phyloP scores from a whole-genome alignment of 2,329 filamentous ascomycete genomes.

The Akanthomyces muscarius region DNA sequence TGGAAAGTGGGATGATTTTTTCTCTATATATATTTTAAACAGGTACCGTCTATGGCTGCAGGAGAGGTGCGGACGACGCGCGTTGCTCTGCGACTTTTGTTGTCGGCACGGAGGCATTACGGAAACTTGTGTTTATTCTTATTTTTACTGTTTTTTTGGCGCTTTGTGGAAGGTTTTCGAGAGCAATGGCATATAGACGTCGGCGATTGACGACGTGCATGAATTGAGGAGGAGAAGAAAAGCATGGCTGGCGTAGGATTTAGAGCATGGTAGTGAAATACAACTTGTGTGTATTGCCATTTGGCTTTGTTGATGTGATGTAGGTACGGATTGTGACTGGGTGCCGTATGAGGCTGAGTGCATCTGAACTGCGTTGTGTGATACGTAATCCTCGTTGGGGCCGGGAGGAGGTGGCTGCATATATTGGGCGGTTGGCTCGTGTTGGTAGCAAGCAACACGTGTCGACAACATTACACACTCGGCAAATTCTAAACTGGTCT shows the following conservation, averaged over 20 bases:
- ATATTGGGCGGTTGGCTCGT: too few relatives aligned
- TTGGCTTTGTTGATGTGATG: background rate
- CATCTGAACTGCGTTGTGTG: too few relatives aligned
- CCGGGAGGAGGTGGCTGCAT: too few relatives aligned
- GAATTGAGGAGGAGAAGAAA: conserved; percentile 7
- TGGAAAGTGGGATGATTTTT: conserved; percentile 1
- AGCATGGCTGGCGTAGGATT: conserved; percentile 12
- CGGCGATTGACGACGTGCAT: background rate
- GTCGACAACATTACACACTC: too few relatives aligned
- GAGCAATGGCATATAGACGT: conserved; percentile 5
- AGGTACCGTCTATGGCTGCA: background rate
- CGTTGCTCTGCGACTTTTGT: background rate
- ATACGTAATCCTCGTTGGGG: too few relatives aligned
- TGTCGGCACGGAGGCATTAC: background rate
- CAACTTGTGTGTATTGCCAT: background rate
- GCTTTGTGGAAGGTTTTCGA: conserved; percentile 6
- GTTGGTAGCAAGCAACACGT: too few relatives aligned
- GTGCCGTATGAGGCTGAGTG: too few relatives aligned
- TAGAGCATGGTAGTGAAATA: conserved; percentile 12
- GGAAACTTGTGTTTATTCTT: background rate
- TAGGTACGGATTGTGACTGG: too few relatives aligned
- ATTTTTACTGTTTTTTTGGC: conserved; percentile 5
- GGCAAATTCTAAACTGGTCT: too few relatives aligned
- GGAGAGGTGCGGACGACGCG: background rate
- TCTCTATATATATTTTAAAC: conserved; percentile 7